Percentiles rank a stretch among this genome's conserved stretches.
Conservation (phyloP, 768 basidiomycete genomes). For the Pulveroboletus sp. region DNA sequence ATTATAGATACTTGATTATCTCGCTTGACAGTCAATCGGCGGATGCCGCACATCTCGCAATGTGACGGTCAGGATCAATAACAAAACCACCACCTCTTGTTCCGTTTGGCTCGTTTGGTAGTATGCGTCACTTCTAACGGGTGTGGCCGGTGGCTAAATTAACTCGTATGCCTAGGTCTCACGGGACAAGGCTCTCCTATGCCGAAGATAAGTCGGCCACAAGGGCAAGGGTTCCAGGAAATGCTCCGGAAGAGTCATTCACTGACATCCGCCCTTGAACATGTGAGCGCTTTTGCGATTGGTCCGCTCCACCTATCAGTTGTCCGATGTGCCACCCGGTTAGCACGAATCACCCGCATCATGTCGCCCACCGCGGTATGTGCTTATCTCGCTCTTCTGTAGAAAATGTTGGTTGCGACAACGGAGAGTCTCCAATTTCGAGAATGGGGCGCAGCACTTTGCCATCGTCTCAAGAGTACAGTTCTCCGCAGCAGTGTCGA, state of each 20-base stretch:
- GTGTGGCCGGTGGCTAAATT: constrained; percentile 20
- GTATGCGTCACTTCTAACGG: background rate
- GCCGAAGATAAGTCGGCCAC: too few species aligned
- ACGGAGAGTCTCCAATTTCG: constrained; percentile 5
- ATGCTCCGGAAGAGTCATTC: too few species aligned
- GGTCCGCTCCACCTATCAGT: constrained; percentile 10
- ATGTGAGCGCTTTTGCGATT: constrained; percentile 24
- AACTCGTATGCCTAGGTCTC: constrained; percentile 2
- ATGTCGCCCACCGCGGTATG: background rate
- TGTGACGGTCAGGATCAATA: background rate
- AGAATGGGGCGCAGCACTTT: constrained; percentile 15
- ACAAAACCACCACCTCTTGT: background rate
- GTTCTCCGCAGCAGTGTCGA: constrained; percentile 7
- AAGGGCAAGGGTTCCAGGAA: too few species aligned
- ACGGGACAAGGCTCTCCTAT: too few species aligned
- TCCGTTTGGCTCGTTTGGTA: background rate
- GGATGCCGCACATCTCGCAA: constrained; percentile 1
- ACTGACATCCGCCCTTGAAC: background rate
- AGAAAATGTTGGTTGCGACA: too few species aligned
- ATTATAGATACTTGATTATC: background rate
- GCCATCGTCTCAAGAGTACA: constrained; percentile 1
- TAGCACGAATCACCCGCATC: background rate
- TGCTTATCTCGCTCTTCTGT: too few species aligned
- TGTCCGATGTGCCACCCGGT: constrained; percentile 1
- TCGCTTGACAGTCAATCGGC: constrained; percentile 6